A percentile compares a stretch with the other conserved stretches of the same genome.
phyloP scores from a whole-genome alignment of 2,329 filamentous ascomycete genomes.

The Monilinia aucupariae region DNA sequence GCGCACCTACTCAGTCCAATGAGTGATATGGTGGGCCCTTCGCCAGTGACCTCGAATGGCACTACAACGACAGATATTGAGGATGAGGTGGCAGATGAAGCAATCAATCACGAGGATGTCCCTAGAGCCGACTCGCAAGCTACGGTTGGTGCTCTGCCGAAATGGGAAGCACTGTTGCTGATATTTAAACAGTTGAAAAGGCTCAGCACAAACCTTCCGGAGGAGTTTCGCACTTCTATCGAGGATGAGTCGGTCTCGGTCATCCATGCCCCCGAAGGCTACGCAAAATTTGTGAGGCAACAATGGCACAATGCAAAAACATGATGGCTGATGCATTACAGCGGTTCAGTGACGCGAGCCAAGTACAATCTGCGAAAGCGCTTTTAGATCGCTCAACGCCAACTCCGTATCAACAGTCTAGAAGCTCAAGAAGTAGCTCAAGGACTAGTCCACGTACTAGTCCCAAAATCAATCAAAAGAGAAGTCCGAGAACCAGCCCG shows the following conservation, averaged over 20 bases:
- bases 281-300: constrained; percentile 66
- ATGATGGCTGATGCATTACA: constrained; percentile 5
- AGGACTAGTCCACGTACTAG: constrained; percentile 8
- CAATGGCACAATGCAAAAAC: neutral
- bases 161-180: constrained; percentile 19
- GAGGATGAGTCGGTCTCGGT: constrained; percentile 82
- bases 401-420: constrained; percentile 32
- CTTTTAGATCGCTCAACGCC: constrained; percentile 32
- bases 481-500: constrained; percentile 5
- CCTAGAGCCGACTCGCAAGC: constrained; percentile 23
- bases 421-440: constrained; percentile 18
- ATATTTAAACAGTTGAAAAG: constrained; percentile 31
- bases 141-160: constrained; percentile 25
- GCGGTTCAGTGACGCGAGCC: constrained; percentile 5
- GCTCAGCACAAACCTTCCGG: constrained; percentile 48
- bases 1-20: constrained; percentile 54
- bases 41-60: constrained; percentile 78
- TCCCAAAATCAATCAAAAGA: constrained; percentile 4
- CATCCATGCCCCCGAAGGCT: constrained; percentile 83
- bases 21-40: constrained; percentile 70
- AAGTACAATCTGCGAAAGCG: constrained; percentile 5
- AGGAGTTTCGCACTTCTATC: constrained; percentile 51
- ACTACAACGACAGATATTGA: constrained; percentile 82
- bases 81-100: constrained; percentile 64
- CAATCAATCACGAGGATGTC: constrained; percentile 36